A percentile compares a stretch with the other conserved stretches of the same genome.
These are phyloP conservation scores for Ajuga reptans DNA, from an alignment of 305 asterid genomes.

Conservation along the genomic window DNA sequence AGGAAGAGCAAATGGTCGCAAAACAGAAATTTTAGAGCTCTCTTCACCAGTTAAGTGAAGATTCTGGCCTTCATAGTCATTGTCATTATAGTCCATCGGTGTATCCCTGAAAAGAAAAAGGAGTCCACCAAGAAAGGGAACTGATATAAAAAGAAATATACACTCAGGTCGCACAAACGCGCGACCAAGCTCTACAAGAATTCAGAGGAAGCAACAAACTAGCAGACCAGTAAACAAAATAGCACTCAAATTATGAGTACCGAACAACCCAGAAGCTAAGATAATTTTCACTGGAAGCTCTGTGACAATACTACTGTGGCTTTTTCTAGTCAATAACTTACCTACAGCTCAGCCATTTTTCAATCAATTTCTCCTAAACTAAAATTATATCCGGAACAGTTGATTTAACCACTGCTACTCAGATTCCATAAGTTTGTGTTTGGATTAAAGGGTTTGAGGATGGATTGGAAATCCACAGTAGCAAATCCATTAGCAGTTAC, in stretches of 20 bases:
- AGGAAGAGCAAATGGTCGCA: conserved; percentile 84
- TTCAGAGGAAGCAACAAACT: conserved; percentile 11
- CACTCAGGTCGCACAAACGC: conserved; percentile 1
- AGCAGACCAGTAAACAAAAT: neutral
- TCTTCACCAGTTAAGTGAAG: conserved; percentile 83
- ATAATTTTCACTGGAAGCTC: neutral
- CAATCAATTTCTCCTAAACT: conserved; percentile 2
- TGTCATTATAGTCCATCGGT: conserved; percentile 93
- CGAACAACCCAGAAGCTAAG: neutral
- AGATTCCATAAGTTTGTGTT: neutral
- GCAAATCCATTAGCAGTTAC: neutral
- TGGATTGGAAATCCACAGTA: neutral
- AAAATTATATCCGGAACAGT: neutral
- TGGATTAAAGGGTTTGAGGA: neutral
- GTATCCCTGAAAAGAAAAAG: conserved; percentile 42
- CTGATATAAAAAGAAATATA: neutral
- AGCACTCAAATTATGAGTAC: neutral
- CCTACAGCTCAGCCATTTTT: neutral
- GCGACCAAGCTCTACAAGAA: conserved; percentile 10
- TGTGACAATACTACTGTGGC: neutral
- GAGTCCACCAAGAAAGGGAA: conserved; percentile 16
- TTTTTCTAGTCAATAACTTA: neutral
- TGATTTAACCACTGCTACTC: neutral
- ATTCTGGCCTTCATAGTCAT: conserved; percentile 77
- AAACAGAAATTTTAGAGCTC: conserved; percentile 71